Conservation (phyloP, 768 basidiomycete genomes). For the Boletus eberwhitei region DNA sequence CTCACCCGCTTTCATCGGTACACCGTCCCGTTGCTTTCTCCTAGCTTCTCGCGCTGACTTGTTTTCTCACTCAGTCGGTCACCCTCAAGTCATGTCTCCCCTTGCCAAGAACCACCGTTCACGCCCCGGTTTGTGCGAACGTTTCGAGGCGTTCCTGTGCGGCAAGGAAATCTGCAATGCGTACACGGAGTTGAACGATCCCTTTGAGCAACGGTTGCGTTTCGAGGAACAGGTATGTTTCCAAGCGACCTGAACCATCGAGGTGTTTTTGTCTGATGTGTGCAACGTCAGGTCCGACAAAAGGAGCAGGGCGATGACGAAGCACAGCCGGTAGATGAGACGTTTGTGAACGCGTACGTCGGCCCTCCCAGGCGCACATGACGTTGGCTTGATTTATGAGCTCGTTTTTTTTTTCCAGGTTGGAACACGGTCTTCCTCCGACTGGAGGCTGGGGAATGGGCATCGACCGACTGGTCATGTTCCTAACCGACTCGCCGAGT, state of each 20-base stretch:
- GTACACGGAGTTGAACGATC: constrained; percentile 99
- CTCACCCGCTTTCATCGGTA: constrained; percentile 93
- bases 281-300: constrained; percentile 58
- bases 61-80: constrained; percentile 60
- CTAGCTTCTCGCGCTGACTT: neutral
- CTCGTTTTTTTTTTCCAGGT: constrained; percentile 38
- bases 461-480: constrained; percentile 96
- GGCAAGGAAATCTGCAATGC: constrained; percentile 99
- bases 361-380: neutral
- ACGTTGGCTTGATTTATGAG: neutral
- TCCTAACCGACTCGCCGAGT: constrained; percentile 96
- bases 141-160: constrained; percentile 98
- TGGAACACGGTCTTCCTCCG: constrained; percentile 96
- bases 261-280: neutral
- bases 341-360: constrained; percentile 88
- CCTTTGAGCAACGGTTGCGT: constrained; percentile 90
- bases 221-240: constrained; percentile 85
- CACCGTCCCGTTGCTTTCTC: constrained; percentile 6
- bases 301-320: constrained; percentile 98
- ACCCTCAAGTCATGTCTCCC: constrained; percentile 99
- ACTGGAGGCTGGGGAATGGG: constrained; percentile 98
- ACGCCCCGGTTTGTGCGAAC: constrained; percentile 95
- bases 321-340: constrained; percentile 96
- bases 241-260: too few relatives aligned
- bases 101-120: constrained; percentile 98